Evolutionary conservation across 179 eudicot species (phyloP), one percentile per base, ranked within the genome.

Genomic region (Pouteria campechiana): DNA sequence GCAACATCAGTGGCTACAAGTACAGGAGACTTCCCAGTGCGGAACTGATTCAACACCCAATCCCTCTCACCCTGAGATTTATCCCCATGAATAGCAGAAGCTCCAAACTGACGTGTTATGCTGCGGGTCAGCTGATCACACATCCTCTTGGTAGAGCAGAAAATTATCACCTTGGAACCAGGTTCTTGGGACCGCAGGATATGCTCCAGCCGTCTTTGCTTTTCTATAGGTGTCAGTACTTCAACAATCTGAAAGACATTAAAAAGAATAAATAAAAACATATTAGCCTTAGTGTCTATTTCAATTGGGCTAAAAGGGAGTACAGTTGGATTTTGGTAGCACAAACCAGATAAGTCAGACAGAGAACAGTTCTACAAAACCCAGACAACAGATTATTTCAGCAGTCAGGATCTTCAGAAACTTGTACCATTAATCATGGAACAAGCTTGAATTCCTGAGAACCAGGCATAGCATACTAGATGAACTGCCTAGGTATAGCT

Each of bases 101-200:
- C 55, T 37, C 55, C 55, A 50, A 37, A 89, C 21, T 55, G 75
- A 21, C 86, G 86, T 43, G 65, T 54, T 15, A 89, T 41, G 45
- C 67, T 85, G 18, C 86, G 89, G 19, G 95, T 72, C 51, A 89
- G 93, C 5, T 60, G 65, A 68, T 89, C 95, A 56, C 97, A 89
- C 97, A 89, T 89, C 62, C 68, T 89, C 70, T 89, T 89, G 9
- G 97, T 89, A 33, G 97, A 80, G 69, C 97, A 85, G 50, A 89
- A 89, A 35, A 89, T 69, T 10, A 89, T 89, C 41, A 85, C 65
- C 67, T 70, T 89, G 20, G 97, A 81, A 37, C 97, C 93, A 10
- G 83, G 93, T 61, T 85, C 93, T 70, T 89, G 89, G 45, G 95
- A 81, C 48, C 81, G 67, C 47, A 89, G 32, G 64, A 89, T 81